Evolutionary conservation across 441 rosid genomes (phyloP).

Genomic region (Manihot esculenta): DNA sequence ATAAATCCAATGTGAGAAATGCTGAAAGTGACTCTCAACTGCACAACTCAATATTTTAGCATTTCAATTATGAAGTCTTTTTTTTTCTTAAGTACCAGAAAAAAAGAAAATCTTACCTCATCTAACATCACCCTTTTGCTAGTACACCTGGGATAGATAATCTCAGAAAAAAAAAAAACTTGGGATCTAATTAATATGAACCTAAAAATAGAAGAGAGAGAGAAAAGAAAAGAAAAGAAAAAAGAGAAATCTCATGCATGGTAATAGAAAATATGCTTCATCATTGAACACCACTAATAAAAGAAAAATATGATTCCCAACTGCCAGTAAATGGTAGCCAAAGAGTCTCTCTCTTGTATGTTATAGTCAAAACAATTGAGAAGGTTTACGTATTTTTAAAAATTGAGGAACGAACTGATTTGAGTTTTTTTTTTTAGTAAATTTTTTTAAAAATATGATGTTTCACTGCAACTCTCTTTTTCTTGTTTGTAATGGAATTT

Average conservation of each 20-base stretch:
- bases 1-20: conserved; percentile 42
- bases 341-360: conserved; percentile 6
- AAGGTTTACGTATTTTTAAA: too few species aligned
- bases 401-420: too few species aligned
- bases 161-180: too few species aligned
- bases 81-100: too few species aligned
- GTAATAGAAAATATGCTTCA: conserved; percentile 11
- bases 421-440: not conserved
- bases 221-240: too few species aligned
- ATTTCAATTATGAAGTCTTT: conserved; percentile 19
- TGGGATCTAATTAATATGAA: too few species aligned
- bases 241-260: not conserved
- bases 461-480: not conserved
- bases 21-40: conserved; percentile 36
- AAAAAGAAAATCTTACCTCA: not conserved
- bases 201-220: too few species aligned
- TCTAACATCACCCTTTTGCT: not conserved
- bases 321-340: conserved; percentile 23
- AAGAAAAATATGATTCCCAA: conserved; percentile 13
- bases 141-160: conserved; percentile 5
- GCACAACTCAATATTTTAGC: conserved; percentile 20
- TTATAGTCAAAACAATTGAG: too few species aligned
- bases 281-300: conserved; percentile 23
- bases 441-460: too few species aligned
- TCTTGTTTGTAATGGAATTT: conserved; percentile 12